These are phyloP conservation scores for Amniculicola lignicola DNA, from an alignment of 495 filamentous ascomycete species.

Conservation along the genomic window DNA sequence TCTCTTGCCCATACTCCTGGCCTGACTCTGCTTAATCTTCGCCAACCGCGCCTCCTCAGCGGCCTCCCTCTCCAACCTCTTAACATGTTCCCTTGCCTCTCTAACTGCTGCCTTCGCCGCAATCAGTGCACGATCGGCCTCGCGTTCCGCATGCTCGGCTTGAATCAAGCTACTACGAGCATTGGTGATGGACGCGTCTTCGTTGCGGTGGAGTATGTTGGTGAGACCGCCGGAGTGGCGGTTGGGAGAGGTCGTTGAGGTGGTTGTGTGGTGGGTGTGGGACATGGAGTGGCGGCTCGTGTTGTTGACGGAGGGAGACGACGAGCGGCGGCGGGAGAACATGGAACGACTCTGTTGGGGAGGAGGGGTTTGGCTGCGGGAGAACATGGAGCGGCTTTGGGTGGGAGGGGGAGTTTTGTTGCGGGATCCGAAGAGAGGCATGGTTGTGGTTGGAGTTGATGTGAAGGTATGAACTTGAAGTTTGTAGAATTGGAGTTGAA, in stretches of 20 bases:
- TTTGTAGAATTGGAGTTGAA: neutral
- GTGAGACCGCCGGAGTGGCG: conserved; percentile 43
- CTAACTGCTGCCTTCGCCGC: conserved; percentile 55
- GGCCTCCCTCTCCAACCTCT: conserved; percentile 60
- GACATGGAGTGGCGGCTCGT: neutral
- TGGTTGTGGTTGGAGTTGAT: conserved; percentile 4
- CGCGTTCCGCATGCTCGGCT: conserved; percentile 59
- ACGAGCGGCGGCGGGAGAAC: conserved; percentile 46
- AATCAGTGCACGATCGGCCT: conserved; percentile 60
- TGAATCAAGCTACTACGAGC: conserved; percentile 56
- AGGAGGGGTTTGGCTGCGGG: conserved; percentile 2
- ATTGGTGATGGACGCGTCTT: conserved; percentile 58
- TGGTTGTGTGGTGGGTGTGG: conserved; percentile 32
- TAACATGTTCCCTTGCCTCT: conserved; percentile 61
- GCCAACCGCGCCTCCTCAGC: conserved; percentile 59
- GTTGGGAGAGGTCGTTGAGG: conserved; percentile 1
- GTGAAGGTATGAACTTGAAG: neutral
- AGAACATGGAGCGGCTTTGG: conserved; percentile 17
- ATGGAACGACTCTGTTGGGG: conserved; percentile 45
- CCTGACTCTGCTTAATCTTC: conserved; percentile 65
- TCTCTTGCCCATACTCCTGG: conserved; percentile 59
- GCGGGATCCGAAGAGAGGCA: conserved; percentile 35
- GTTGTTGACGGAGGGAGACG: conserved; percentile 36
- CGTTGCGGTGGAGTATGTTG: conserved; percentile 49
- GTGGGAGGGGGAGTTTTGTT: conserved; percentile 6